phyloP scores from a whole-genome alignment of 2,329 filamentous ascomycete genomes.

The Trichoderma gracile region DNA sequence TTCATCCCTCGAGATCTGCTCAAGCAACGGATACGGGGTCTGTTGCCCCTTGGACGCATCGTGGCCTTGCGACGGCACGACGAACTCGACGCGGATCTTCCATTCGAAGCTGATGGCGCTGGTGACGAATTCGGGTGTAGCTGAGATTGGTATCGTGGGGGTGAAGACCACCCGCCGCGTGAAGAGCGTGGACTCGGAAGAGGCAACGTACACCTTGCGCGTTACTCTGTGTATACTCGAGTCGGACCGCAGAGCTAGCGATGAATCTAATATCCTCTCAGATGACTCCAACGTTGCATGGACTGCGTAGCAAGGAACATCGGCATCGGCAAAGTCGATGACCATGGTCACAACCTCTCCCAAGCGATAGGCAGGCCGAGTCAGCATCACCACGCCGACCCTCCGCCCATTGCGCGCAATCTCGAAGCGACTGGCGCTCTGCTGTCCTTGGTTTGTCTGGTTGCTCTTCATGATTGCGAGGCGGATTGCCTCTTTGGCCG shows the following conservation, averaged over 20 bases:
- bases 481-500: constrained; percentile 84
- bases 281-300: constrained; percentile 82
- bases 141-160: constrained; percentile 77
- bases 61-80: constrained; percentile 63
- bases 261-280: constrained; percentile 78
- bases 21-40: constrained; percentile 59
- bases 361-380: constrained; percentile 82
- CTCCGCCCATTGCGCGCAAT: constrained; percentile 88
- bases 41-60: constrained; percentile 30
- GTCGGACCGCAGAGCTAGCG: constrained; percentile 79
- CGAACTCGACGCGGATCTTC: constrained; percentile 90
- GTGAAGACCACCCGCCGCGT: constrained; percentile 76
- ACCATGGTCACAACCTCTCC: constrained; percentile 84
- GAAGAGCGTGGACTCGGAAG: constrained; percentile 81
- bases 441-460: constrained; percentile 63
- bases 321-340: constrained; percentile 77
- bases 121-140: constrained; percentile 89
- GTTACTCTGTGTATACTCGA: constrained; percentile 86
- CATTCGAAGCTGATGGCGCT: constrained; percentile 85
- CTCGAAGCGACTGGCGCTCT: constrained; percentile 90
- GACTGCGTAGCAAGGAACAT: constrained; percentile 82
- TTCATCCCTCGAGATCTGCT: constrained; percentile 77
- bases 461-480: constrained; percentile 86
- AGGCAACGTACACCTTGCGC: constrained; percentile 73
- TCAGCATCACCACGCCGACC: constrained; percentile 88